Evolutionary conservation across 164 flowering plant genomes (phyloP), one percentile per base, ranked within the genome.

Genomic region (Chimonanthus salicifolius): DNA sequence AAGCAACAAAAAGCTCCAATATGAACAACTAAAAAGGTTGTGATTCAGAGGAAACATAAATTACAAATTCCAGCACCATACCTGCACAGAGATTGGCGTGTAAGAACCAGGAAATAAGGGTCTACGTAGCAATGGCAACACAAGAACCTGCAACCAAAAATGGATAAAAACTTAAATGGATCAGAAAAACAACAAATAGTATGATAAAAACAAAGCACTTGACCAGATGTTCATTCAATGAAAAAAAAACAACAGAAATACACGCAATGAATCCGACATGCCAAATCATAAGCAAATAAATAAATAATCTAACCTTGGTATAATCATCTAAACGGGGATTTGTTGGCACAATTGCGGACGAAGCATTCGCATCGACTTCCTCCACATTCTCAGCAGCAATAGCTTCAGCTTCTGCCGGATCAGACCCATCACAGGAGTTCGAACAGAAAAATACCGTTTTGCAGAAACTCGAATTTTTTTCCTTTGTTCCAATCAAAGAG

Each of bases 91-190:
- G 67, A 96, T 85, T 69, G 98, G 99, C 98, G 94, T 90, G 82
- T 90, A 91, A 77, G 94, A 94, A 48, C 99, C 99, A 5, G 99
- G 99, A 84, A 96, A 92, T 62, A 96, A 81, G 44, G 99, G 99
- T 80, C 94, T 87, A 51, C 92, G 95, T 0, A 87, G 87, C 81
- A 96, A 74, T 9, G 99, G 98, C 71, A 96, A 80, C 15, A 95
- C 99, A 72, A 96, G 62, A 76, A 96, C 99, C 99, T 96, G 95
- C 68, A 72, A 78, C 68, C 18, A 44, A 66, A 13, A 44, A 15
- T 3, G 18, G 5, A 65, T 5, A 44, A 43, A 45, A 65, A 9
- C 8, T 65, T 4, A 43, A 10, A 15, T 44, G 10, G 13, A 51
- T 51, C 13, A 9, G 68, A 43, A 13, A 65, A 43, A 33, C 10